phyloP scores from a whole-genome alignment of 495 filamentous ascomycete genomes.

The Bombardia bombarda region DNA sequence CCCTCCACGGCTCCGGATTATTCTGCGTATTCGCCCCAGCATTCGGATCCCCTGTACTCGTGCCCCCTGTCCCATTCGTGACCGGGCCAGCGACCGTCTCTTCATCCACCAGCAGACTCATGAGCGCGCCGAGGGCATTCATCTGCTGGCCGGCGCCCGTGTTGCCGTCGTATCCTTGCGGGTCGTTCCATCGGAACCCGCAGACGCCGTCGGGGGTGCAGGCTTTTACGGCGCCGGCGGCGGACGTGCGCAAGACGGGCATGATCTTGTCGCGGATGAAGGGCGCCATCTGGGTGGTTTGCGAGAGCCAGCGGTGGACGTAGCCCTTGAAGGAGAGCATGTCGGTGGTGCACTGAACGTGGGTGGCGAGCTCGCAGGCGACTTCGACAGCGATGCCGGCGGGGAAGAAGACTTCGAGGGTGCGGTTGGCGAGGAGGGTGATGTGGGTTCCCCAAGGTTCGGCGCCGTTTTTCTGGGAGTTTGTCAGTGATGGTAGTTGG shows the following conservation, averaged over 20 bases:
- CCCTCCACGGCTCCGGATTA: background rate
- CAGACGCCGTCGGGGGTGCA: conserved; percentile 59
- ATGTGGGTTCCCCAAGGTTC: conserved; percentile 51
- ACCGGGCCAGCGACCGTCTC: conserved; percentile 4
- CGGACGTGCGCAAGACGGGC: conserved; percentile 56
- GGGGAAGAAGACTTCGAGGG: conserved; percentile 49
- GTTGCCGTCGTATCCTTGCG: conserved; percentile 50
- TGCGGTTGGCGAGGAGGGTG: conserved; percentile 45
- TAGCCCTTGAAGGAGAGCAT: conserved; percentile 73
- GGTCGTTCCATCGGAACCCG: conserved; percentile 38
- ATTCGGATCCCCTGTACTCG: conserved; percentile 12
- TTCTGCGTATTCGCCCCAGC: conserved; percentile 9
- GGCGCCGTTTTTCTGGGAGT: conserved; percentile 22
- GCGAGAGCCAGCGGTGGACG: conserved; percentile 62
- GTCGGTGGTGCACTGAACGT: conserved; percentile 52
- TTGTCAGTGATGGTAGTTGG: background rate
- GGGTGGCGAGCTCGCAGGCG: conserved; percentile 49
- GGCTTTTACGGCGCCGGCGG: conserved; percentile 52
- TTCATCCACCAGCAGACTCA: conserved; percentile 36
- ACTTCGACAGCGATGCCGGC: conserved; percentile 44
- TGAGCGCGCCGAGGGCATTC: conserved; percentile 56
- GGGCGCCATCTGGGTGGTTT: conserved; percentile 58
- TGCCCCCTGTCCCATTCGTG: conserved; percentile 13
- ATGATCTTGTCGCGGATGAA: conserved; percentile 53
- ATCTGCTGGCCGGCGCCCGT: conserved; percentile 60